Conservation (phyloP, 441 rosid species). For the Corymbia citriodora region DNA sequence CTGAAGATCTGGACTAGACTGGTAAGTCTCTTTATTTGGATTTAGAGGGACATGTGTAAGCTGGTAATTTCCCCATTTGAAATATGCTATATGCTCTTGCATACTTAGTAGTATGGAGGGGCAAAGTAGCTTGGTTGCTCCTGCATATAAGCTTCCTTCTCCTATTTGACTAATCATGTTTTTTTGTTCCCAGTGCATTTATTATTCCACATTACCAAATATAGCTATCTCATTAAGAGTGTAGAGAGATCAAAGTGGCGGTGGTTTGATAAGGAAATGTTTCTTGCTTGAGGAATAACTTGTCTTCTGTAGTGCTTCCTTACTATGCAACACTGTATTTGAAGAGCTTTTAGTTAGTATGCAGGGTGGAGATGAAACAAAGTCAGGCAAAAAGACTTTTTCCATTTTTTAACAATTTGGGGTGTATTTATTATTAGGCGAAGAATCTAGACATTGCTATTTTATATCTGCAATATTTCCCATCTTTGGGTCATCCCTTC, state of each 20-base stretch:
- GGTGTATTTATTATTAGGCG: not conserved
- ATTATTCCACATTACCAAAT: not conserved
- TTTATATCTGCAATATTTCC: not conserved
- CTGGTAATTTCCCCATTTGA: not conserved
- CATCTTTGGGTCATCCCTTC: not conserved
- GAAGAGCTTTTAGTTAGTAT: not conserved
- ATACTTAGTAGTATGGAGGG: not conserved
- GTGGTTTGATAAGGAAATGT: not conserved
- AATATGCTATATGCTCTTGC: not conserved
- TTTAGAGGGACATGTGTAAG: not conserved
- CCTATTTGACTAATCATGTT: not conserved
- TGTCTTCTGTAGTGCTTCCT: not conserved
- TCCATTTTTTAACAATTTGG: not conserved
- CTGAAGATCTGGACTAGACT: conserved; percentile 96
- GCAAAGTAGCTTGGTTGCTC: not conserved
- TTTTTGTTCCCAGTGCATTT: not conserved
- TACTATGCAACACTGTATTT: not conserved
- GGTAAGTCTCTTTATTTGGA: conserved; percentile 32
- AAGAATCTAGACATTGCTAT: not conserved
- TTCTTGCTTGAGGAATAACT: not conserved
- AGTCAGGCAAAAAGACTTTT: not conserved
- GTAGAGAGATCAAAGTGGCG: not conserved
- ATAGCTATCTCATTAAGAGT: not conserved
- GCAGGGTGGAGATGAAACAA: not conserved
- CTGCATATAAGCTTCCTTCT: not conserved